These are phyloP conservation scores for Luffa aegyptiaca DNA, from an alignment of 306 rosid species.

Conservation along the genomic window DNA sequence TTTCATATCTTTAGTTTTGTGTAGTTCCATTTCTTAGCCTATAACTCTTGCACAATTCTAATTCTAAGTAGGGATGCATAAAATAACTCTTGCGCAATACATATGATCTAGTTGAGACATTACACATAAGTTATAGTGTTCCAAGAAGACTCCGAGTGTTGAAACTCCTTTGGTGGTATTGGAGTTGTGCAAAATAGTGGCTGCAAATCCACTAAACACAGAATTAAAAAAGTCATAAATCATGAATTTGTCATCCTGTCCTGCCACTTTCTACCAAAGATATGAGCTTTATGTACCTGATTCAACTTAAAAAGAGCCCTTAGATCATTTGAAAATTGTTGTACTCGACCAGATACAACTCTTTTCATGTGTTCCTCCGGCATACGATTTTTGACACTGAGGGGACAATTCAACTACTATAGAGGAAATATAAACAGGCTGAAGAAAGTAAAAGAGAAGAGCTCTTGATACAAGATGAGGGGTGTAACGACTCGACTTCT, in stretches of 20 bases:
- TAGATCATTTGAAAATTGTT: slow-evolving; percentile 31
- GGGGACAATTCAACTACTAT: slow-evolving; percentile 57
- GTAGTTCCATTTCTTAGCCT: no score
- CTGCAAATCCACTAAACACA: slow-evolving; percentile 21
- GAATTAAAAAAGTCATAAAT: not conserved
- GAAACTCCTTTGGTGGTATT: slow-evolving; percentile 42
- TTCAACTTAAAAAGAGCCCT: slow-evolving; percentile 48
- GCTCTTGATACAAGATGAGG: slow-evolving; percentile 56
- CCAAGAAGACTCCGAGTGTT: slow-evolving; percentile 58
- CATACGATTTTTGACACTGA: slow-evolving; percentile 22
- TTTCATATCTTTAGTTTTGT: no score
- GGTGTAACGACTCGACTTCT: no score
- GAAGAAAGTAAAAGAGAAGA: slow-evolving; percentile 65
- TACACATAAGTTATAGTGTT: slow-evolving; percentile 86
- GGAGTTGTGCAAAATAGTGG: slow-evolving; percentile 30
- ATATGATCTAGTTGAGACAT: not conserved
- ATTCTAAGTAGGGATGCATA: not conserved
- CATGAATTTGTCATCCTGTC: slow-evolving; percentile 11
- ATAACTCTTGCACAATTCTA: no score
- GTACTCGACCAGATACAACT: slow-evolving; percentile 43
- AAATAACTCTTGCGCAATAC: not conserved
- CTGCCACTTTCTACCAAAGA: slow-evolving; percentile 2
- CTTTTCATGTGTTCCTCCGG: slow-evolving; percentile 40
- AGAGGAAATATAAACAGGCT: slow-evolving; percentile 67
- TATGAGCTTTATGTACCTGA: slow-evolving; percentile 38